These are phyloP conservation scores for Haberlea rhodopensis DNA, from an alignment of 257 asterid species.

Conservation along the genomic window DNA sequence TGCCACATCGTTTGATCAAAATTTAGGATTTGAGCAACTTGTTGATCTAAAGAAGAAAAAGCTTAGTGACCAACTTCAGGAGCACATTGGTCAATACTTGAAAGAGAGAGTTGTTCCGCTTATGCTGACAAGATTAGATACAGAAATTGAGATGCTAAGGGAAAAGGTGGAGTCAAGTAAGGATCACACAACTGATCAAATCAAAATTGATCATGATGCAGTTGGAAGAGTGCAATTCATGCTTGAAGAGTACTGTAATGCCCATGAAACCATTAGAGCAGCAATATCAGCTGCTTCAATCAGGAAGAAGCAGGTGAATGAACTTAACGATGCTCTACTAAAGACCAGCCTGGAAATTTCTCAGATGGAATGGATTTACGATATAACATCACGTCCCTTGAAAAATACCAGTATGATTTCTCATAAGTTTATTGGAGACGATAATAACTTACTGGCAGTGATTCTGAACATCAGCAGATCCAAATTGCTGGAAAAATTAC, in stretches of 20 bases:
- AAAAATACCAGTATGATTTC: conserved; percentile 58
- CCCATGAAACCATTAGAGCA: conserved; percentile 86
- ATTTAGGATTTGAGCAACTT: conserved; percentile 82
- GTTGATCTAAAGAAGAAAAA: conserved; percentile 69
- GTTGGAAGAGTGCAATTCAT: conserved; percentile 56
- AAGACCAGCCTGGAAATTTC: conserved; percentile 77
- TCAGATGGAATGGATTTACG: conserved; percentile 93
- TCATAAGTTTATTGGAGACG: conserved; percentile 53
- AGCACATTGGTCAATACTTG: conserved; percentile 71
- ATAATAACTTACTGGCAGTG: conserved; percentile 59
- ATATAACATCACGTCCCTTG: conserved; percentile 53
- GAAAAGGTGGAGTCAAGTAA: conserved; percentile 41
- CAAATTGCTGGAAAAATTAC: conserved; percentile 67
- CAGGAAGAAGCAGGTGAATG: conserved; percentile 77
- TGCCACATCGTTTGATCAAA: conserved; percentile 68
- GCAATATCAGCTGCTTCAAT: conserved; percentile 77
- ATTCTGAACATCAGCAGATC: conserved; percentile 67
- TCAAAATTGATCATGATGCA: conserved; percentile 38
- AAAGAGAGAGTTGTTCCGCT: conserved; percentile 72
- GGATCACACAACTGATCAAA: conserved; percentile 41
- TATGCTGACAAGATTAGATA: conserved; percentile 57
- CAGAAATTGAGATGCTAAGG: conserved; percentile 58
- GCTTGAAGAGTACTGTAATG: conserved; percentile 88
- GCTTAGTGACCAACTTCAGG: conserved; percentile 62
- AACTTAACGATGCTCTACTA: conserved; percentile 70